These are phyloP conservation scores for Phylloporus sp. DNA, from an alignment of 768 basidiomycete genomes.

Conservation along the genomic window DNA sequence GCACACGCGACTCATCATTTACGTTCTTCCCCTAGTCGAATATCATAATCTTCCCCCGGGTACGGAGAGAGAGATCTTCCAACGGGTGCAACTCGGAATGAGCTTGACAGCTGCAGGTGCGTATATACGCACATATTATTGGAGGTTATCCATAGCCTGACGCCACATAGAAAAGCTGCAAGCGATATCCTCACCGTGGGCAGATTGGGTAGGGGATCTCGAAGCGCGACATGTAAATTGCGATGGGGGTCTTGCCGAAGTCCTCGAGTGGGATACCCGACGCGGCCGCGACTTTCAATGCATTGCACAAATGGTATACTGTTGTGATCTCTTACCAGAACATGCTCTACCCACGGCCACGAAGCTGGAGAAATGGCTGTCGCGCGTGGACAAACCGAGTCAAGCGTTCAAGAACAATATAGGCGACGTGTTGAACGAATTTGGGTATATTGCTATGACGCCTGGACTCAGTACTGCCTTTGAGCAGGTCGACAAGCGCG, in stretches of 20 bases:
- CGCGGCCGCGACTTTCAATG: slow-evolving; percentile 78
- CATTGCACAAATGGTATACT: slow-evolving; percentile 65
- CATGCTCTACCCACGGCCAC: slow-evolving; percentile 47
- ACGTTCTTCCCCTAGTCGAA: slow-evolving; percentile 48
- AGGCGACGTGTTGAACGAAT: slow-evolving; percentile 47
- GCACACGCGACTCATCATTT: neutral
- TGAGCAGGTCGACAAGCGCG: slow-evolving; percentile 48
- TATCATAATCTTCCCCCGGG: slow-evolving; percentile 53
- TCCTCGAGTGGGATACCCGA: slow-evolving; percentile 59
- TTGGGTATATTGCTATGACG: slow-evolving; percentile 50
- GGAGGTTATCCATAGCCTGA: neutral
- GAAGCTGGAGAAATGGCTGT: slow-evolving; percentile 52
- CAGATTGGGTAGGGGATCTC: slow-evolving; percentile 61
- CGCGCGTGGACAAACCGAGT: slow-evolving; percentile 35
- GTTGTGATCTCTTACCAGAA: slow-evolving; percentile 51
- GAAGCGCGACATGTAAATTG: slow-evolving; percentile 53
- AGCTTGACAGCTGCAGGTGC: slow-evolving; percentile 68
- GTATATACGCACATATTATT: neutral
- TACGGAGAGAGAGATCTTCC: slow-evolving; percentile 75
- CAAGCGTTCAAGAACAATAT: slow-evolving; percentile 52
- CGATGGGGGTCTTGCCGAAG: slow-evolving; percentile 53
- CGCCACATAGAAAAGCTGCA: slow-evolving; percentile 64
- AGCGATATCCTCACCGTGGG: slow-evolving; percentile 69
- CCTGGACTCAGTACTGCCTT: slow-evolving; percentile 45
- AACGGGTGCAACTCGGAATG: slow-evolving; percentile 79